These are phyloP conservation scores for Neurospora pannonica DNA, from an alignment of 495 filamentous ascomycete species.

Conservation along the genomic window DNA sequence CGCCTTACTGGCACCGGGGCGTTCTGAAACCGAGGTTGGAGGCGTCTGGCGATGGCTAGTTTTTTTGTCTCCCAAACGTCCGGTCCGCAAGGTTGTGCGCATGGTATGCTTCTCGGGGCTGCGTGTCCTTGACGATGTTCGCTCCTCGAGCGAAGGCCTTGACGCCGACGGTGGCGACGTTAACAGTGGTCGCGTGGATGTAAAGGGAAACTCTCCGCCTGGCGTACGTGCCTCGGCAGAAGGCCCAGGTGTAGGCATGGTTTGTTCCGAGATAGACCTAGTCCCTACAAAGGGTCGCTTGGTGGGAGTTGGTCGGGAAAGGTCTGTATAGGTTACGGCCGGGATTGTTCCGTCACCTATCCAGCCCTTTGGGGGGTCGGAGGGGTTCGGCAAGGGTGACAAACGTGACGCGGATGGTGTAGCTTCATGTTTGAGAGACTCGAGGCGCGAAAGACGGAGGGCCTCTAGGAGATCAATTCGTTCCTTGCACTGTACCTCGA, in stretches of 20 bases:
- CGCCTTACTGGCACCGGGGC: slow-evolving; percentile 64
- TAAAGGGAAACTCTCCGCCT: not conserved
- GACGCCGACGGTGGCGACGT: slow-evolving; percentile 2
- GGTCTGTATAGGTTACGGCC: slow-evolving; percentile 64
- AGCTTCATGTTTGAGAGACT: slow-evolving; percentile 32
- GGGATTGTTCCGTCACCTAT: slow-evolving; percentile 78
- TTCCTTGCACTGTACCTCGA: slow-evolving; percentile 92
- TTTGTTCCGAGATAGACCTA: slow-evolving; percentile 44
- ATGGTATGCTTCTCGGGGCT: slow-evolving; percentile 81
- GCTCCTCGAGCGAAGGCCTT: slow-evolving; percentile 21
- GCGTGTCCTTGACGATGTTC: slow-evolving; percentile 48
- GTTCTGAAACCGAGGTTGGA: slow-evolving; percentile 21
- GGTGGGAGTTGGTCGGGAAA: slow-evolving; percentile 61
- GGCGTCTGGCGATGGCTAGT: slow-evolving; percentile 32
- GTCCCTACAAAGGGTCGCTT: slow-evolving; percentile 43
- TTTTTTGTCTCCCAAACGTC: slow-evolving; percentile 51
- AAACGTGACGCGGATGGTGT: not conserved
- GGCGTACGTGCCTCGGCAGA: slow-evolving; percentile 7
- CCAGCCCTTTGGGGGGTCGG: slow-evolving; percentile 33
- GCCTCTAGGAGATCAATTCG: slow-evolving; percentile 82
- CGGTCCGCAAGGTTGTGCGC: slow-evolving; percentile 70
- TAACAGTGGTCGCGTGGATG: not conserved
- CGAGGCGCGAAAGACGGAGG: slow-evolving; percentile 63
- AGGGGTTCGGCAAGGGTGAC: not conserved
- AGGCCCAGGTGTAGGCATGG: slow-evolving; percentile 8